These are phyloP conservation scores for Xylaria sp. DNA, from an alignment of 2,329 filamentous ascomycete species.

Conservation along the genomic window DNA sequence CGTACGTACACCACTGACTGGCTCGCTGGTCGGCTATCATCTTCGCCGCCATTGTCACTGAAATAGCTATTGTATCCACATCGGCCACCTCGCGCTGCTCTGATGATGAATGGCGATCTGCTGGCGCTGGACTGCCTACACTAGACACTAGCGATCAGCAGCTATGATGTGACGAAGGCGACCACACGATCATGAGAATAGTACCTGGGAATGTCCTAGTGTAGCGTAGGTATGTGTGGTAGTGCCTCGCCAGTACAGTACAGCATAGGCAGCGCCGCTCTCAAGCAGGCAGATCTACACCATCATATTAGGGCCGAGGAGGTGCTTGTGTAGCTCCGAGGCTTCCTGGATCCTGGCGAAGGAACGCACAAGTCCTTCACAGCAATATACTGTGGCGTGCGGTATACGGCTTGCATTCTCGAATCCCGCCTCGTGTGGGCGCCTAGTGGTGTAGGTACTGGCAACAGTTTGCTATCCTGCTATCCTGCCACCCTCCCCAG, in stretches of 20 bases:
- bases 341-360: conserved; percentile 30
- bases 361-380: conserved; percentile 1
- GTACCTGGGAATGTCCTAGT: background rate
- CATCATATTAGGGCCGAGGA: conserved; percentile 24
- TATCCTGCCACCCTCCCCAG: conserved; percentile 19
- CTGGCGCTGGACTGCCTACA: conserved; percentile 8
- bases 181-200: conserved; percentile 12
- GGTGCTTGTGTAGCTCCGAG: conserved; percentile 22
- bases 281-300: conserved; percentile 9
- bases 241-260: conserved; percentile 1
- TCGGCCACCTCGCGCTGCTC: conserved; percentile 9
- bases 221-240: background rate
- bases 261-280: background rate
- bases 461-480: conserved; percentile 25
- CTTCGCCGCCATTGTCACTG: conserved; percentile 22
- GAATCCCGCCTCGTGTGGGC: conserved; percentile 4
- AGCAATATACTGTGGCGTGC: background rate
- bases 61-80: conserved; percentile 25
- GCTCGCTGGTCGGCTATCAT: background rate
- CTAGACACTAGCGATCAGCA: conserved; percentile 16
- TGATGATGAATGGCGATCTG: conserved; percentile 15
- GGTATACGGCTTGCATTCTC: conserved; percentile 10
- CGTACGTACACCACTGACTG: background rate
- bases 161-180: conserved; percentile 28
- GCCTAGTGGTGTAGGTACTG: background rate